Evolutionary conservation across 441 rosid genomes (phyloP).

Genomic region (Gossypium lobatum): DNA sequence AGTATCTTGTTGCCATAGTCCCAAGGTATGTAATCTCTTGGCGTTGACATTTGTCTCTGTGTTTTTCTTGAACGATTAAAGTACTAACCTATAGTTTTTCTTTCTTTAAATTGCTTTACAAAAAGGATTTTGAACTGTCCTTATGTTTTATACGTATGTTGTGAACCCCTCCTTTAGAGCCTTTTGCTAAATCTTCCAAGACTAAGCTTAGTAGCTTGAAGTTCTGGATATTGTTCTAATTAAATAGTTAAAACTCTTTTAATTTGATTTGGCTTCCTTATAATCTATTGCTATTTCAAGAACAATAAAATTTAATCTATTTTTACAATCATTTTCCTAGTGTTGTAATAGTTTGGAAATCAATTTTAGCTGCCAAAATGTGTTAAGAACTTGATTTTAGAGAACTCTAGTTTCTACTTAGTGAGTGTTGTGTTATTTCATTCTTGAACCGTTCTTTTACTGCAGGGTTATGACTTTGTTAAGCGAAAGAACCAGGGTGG

Average conservation of each 20-base stretch:
- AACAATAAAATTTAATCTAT: not conserved
- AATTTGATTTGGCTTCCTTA: not conserved
- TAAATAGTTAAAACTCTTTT: not conserved
- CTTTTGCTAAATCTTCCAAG: not conserved
- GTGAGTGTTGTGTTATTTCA: not conserved
- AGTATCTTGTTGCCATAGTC: slow-evolving; percentile 35
- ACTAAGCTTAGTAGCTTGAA: not conserved
- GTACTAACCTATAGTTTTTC: not conserved
- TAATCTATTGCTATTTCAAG: not conserved
- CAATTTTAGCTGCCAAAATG: not conserved
- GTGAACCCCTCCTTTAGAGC: not conserved
- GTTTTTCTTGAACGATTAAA: not conserved
- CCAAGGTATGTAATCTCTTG: slow-evolving; percentile 38
- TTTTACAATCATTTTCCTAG: not conserved
- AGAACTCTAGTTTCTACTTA: not conserved
- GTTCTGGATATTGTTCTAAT: not conserved
- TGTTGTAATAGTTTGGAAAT: not conserved
- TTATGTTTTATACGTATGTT: not conserved
- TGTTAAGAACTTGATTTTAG: not conserved
- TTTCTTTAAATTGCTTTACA: not conserved
- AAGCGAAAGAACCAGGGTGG: slow-evolving; percentile 30
- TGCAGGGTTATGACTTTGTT: slow-evolving; percentile 48
- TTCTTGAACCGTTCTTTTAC: not conserved
- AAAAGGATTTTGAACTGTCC: not conserved
- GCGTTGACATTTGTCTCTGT: not conserved